Evolutionary conservation across 208 protist genomes (phyloP).

Genomic region (Acanthamoeba castellanii): DNA sequence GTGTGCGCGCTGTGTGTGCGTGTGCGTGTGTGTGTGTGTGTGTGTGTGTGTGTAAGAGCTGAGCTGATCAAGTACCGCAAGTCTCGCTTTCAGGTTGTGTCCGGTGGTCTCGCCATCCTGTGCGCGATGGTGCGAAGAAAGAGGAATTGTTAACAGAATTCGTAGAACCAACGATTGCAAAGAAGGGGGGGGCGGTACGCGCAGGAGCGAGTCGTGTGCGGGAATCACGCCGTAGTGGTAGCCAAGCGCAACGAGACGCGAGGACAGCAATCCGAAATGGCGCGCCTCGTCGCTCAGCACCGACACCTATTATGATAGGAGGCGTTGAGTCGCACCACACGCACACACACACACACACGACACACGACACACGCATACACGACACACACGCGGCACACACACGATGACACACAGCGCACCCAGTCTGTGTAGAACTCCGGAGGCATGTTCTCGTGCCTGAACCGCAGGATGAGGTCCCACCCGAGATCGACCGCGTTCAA

Average conservation of each 20-base stretch:
- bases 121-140: background rate
- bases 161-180: background rate
- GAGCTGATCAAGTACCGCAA: slow-evolving; percentile 58
- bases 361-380: no score
- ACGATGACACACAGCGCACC: no score
- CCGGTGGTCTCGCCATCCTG: slow-evolving; percentile 63
- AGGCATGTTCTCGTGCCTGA: slow-evolving; percentile 42
- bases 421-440: slow-evolving; percentile 66
- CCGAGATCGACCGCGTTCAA: slow-evolving; percentile 71
- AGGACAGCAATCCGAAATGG: slow-evolving; percentile 30
- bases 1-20: no score
- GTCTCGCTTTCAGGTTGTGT: slow-evolving; percentile 55
- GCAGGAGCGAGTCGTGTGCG: slow-evolving; percentile 55
- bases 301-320: background rate
- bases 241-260: background rate
- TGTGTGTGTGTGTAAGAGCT: no score
- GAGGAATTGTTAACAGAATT: no score
- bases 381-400: no score
- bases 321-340: no score
- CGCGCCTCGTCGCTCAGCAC: slow-evolving; percentile 58
- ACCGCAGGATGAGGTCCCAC: slow-evolving; percentile 65
- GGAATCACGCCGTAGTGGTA: slow-evolving; percentile 53
- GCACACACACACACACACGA: no score
- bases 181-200: background rate
- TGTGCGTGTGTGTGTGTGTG: no score